phyloP scores from a whole-genome alignment of 257 asterid genomes.

The Scutellaria galericulata region DNA sequence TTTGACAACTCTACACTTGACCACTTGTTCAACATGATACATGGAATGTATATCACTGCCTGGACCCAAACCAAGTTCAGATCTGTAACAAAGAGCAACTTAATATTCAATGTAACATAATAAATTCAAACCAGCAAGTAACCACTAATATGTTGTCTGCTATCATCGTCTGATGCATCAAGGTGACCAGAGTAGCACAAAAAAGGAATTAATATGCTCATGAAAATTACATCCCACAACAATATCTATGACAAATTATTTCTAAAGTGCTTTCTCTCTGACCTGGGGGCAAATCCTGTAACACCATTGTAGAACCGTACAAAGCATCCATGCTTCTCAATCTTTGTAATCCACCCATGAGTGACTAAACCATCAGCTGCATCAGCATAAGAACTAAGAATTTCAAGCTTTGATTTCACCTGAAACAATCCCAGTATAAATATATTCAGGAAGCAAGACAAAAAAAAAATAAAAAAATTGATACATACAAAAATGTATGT shows the following conservation, averaged over 20 bases:
- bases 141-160: constrained; percentile 2
- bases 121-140: constrained; percentile 12
- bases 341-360: constrained; percentile 98
- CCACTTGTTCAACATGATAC: constrained; percentile 97
- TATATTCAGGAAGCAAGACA: neutral
- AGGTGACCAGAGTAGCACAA: neutral
- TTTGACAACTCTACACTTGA: constrained; percentile 86
- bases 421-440: constrained; percentile 34
- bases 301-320: constrained; percentile 98
- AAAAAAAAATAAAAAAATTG: neutral
- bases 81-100: constrained; percentile 57
- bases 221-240: constrained; percentile 17
- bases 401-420: constrained; percentile 88
- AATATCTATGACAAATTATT: constrained; percentile 13
- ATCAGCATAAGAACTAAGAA: constrained; percentile 81
- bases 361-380: constrained; percentile 83
- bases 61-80: constrained; percentile 90
- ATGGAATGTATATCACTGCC: constrained; percentile 73
- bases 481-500: neutral
- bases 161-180: neutral
- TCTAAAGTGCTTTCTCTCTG: constrained; percentile 28
- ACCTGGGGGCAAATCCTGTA: constrained; percentile 96
- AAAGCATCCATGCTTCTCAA: constrained; percentile 94
- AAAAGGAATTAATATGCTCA: constrained; percentile 19
- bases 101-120: constrained; percentile 22